phyloP scores from a whole-genome alignment of 106 monocot genomes.

The Dendrobium catenatum region DNA sequence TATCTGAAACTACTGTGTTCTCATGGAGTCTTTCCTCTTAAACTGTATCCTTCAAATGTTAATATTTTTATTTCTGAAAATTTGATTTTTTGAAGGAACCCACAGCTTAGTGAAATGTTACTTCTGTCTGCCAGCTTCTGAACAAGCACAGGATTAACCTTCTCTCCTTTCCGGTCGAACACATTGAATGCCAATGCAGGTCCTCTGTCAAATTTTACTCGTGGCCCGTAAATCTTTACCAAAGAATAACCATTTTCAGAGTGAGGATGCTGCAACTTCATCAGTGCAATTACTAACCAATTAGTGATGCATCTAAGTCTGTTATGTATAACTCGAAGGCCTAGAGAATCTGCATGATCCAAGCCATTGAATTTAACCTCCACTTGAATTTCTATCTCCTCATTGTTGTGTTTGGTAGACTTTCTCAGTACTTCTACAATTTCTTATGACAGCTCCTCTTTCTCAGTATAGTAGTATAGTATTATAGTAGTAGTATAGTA shows the following conservation, averaged over 20 bases:
- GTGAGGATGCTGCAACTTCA: constrained; percentile 58
- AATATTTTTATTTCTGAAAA: constrained; percentile 45
- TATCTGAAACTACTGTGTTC: neutral
- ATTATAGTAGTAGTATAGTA: too few species aligned
- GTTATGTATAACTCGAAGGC: constrained; percentile 41
- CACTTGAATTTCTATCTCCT: neutral
- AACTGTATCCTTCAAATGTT: constrained; percentile 19
- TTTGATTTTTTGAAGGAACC: constrained; percentile 51
- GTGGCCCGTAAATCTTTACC: too few species aligned
- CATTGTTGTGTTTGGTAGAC: neutral
- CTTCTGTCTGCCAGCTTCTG: constrained; percentile 83
- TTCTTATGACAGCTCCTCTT: constrained; percentile 9
- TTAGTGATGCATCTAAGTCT: constrained; percentile 67
- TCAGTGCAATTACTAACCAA: constrained; percentile 62
- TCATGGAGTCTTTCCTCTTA: constrained; percentile 28
- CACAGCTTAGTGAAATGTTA: constrained; percentile 56
- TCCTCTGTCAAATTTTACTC: too few species aligned
- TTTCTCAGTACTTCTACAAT: constrained; percentile 15
- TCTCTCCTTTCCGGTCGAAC: constrained; percentile 27
- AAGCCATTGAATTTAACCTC: constrained; percentile 47
- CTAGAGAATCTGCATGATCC: constrained; percentile 74
- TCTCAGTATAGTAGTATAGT: too few species aligned
- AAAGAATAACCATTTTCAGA: constrained; percentile 20
- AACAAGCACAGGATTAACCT: constrained; percentile 54
- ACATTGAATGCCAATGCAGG: too few species aligned